A percentile compares a stretch with the other conserved stretches of the same genome.
Evolutionary conservation across 2,329 filamentous ascomycete genomes (phyloP).

Genomic region (Diatrype stigma): DNA sequence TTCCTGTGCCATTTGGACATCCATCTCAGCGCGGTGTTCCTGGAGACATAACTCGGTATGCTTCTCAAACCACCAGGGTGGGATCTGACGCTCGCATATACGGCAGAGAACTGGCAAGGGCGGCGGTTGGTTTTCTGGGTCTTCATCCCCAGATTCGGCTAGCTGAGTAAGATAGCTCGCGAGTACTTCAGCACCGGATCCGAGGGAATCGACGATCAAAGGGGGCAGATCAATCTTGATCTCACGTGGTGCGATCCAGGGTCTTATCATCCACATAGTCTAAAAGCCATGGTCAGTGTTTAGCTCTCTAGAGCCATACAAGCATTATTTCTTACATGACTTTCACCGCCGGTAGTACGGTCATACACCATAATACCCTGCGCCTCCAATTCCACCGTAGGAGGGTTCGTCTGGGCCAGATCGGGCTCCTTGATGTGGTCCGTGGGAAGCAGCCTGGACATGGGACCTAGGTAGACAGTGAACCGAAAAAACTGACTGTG

Average conservation of each 20-base stretch:
- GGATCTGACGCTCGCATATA: constrained; percentile 95
- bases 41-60: constrained; percentile 94
- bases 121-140: constrained; percentile 71
- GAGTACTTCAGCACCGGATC: constrained; percentile 89
- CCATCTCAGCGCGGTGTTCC: constrained; percentile 95
- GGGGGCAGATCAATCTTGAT: constrained; percentile 92
- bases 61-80: constrained; percentile 99
- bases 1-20: constrained; percentile 94
- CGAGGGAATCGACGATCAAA: constrained; percentile 86
- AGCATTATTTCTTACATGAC: constrained; percentile 66
- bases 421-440: constrained; percentile 36
- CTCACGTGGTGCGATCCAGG: constrained; percentile 81
- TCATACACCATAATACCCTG: constrained; percentile 99
- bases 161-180: constrained; percentile 89
- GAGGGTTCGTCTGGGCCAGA: constrained; percentile 36
- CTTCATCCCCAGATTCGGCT: constrained; percentile 76
- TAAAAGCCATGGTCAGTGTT: constrained; percentile 37
- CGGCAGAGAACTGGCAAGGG: constrained; percentile 86
- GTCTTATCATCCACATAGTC: constrained; percentile 99
- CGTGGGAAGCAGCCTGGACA: constrained; percentile 58
- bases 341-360: constrained; percentile 76
- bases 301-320: neutral
- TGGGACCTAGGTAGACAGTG: constrained; percentile 63
- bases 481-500: constrained; percentile 88
- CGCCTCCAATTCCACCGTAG: constrained; percentile 77